These are phyloP conservation scores for Solanum aculeatissimum DNA, from an alignment of 305 asterid species.

Conservation along the genomic window DNA sequence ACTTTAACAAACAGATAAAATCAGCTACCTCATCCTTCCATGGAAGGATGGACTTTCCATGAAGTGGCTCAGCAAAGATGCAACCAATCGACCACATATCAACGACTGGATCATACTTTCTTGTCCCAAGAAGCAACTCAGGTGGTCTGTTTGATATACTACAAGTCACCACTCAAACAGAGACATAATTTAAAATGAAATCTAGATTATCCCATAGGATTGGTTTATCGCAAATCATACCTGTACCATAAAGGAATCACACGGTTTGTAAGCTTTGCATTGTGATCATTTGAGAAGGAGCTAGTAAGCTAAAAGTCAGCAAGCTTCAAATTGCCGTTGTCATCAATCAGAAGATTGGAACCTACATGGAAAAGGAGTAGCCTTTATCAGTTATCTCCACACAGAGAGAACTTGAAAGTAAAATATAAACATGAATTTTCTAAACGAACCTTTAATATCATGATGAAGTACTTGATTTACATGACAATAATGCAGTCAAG, in stretches of 20 bases:
- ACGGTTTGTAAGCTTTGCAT: constrained; percentile 92
- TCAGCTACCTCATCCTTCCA: constrained; percentile 89
- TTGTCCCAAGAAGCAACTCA: constrained; percentile 88
- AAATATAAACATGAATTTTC: constrained; percentile 6
- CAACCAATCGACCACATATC: constrained; percentile 99
- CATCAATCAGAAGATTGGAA: constrained; percentile 90
- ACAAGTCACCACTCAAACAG: not conserved
- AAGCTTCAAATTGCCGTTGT: constrained; percentile 88
- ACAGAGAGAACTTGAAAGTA: not conserved
- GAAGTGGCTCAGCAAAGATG: constrained; percentile 90
- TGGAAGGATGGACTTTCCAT: constrained; percentile 87
- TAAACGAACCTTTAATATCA: constrained; percentile 82
- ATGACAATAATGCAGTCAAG: too few species aligned
- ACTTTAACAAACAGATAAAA: constrained; percentile 16
- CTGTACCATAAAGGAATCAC: constrained; percentile 95
- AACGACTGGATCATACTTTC: constrained; percentile 93
- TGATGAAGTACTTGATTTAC: constrained; percentile 98
- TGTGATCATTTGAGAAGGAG: constrained; percentile 72
- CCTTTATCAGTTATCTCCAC: constrained; percentile 1
- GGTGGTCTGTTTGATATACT: constrained; percentile 61
- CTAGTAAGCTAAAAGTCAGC: constrained; percentile 96
- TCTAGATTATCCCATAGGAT: not conserved
- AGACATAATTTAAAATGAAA: not conserved
- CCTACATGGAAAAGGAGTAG: constrained; percentile 33
- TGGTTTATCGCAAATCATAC: constrained; percentile 20